Base-by-base conservation (phyloP, 2,329 filamentous ascomycete species). In the Fusarium coffeatum region DNA sequence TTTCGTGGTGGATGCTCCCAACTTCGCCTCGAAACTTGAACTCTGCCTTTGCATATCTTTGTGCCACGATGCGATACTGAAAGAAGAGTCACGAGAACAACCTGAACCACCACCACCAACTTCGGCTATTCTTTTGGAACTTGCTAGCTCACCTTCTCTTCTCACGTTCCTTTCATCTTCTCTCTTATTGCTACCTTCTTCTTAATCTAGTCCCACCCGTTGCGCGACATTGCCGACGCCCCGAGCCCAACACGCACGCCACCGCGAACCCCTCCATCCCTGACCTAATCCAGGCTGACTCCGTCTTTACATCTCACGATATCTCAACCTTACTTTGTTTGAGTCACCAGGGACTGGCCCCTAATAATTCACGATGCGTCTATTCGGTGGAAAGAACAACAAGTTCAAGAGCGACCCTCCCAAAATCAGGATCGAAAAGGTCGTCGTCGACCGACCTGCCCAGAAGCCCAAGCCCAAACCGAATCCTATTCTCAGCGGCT, bases 391-490 rank as follows among this genome's bases (percentile, higher is more conserved):
- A 55, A 83, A 83, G 66, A 77, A 76, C 63, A 81, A 81, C 67
- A 87, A 86, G 75, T 83, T 86, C 78, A 86, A 87, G 78, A 78
- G 82, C 69, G 82, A 85, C 66, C 80, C 82, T 55, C 82, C 84
- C 59, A 82, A 81, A 64, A 83, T 87, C 72, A 83, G 85, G 64
- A 84, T 86, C 73, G 85, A 88, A 75, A 85, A 84, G 69, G 84
- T 87, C 60, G 78, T 82, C 55, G 80, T 87, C 73, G 81, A 81
- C 64, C 74, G 74, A 48, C 73, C 79, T 49, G 66, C 76, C 6
- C 76, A 79, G 18, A 79, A 80, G 47, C 80, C 80, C 11, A 80
- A 79, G 48, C 77, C 79, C 10, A 82, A 79, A 69, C 73, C 77
- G 32, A 79, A 77, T 59, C 67, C 74, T 41, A 71, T 76, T 51